A percentile compares a stretch with the other conserved stretches of the same genome.
phyloP scores from a whole-genome alignment of 2,329 filamentous ascomycete genomes.

The Tolypocladium tropicale region DNA sequence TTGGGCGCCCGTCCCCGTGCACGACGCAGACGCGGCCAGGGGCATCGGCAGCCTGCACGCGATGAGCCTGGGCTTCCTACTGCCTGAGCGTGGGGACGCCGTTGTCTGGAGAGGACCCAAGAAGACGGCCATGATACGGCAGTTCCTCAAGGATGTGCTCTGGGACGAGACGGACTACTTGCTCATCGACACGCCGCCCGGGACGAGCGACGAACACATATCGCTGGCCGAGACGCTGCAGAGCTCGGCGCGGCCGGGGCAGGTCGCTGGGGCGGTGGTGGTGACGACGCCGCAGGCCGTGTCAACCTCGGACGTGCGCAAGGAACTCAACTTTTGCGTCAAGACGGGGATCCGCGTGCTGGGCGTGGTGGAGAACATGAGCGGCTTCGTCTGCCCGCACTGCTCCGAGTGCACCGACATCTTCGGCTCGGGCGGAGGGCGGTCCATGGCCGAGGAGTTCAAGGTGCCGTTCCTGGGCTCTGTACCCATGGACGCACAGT shows the following conservation, averaged over 20 bases:
- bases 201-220: constrained; percentile 95
- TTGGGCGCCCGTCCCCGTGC: constrained; percentile 83
- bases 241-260: constrained; percentile 48
- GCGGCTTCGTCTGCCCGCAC: constrained; percentile 73
- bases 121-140: constrained; percentile 97
- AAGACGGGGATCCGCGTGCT: constrained; percentile 74
- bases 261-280: constrained; percentile 79
- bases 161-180: constrained; percentile 88
- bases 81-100: constrained; percentile 74
- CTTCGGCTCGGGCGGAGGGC: constrained; percentile 83
- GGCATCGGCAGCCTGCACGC: constrained; percentile 59
- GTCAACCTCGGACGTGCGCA: constrained; percentile 84
- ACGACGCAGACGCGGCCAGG: constrained; percentile 43
- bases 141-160: constrained; percentile 85
- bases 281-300: constrained; percentile 96
- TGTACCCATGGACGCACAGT: constrained; percentile 88
- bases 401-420: constrained; percentile 84
- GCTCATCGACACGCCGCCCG: constrained; percentile 90
- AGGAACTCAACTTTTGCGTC: constrained; percentile 85
- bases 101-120: constrained; percentile 98
- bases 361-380: constrained; percentile 96
- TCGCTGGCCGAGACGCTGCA: constrained; percentile 82
- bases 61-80: constrained; percentile 89
- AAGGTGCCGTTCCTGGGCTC: constrained; percentile 73
- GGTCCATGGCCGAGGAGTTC: constrained; percentile 83